A percentile compares a stretch with the other conserved stretches of the same genome.
phyloP scores from a whole-genome alignment of 768 basidiomycete species.

The Rubroboletus pulcherrimus region DNA sequence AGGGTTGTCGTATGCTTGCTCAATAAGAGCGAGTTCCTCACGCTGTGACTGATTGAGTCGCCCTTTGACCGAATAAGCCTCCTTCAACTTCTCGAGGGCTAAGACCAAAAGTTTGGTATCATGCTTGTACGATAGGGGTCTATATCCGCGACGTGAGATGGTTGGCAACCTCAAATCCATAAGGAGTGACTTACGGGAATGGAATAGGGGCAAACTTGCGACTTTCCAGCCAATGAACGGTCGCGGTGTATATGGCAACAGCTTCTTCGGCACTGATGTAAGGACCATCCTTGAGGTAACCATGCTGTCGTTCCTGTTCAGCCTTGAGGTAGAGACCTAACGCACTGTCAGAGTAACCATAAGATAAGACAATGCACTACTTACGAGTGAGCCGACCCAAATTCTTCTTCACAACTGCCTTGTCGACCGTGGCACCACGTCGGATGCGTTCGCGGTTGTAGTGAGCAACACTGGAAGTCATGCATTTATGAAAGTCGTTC shows the following conservation, averaged over 20 bases:
- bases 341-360: constrained; percentile 2
- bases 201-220: constrained; percentile 98
- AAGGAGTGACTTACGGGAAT: constrained; percentile 67
- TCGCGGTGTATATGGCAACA: constrained; percentile 97
- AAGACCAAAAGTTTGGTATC: constrained; percentile 97
- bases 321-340: constrained; percentile 91
- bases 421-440: constrained; percentile 95
- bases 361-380: constrained; percentile 19
- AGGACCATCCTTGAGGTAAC: constrained; percentile 97
- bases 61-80: constrained; percentile 97
- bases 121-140: constrained; percentile 96
- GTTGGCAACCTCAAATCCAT: not conserved
- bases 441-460: constrained; percentile 98
- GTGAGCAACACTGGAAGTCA: constrained; percentile 73
- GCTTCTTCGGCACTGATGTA: constrained; percentile 99
- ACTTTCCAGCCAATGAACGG: constrained; percentile 98
- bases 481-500: not conserved
- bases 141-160: constrained; percentile 24
- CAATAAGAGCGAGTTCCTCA: constrained; percentile 95
- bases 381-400: constrained; percentile 92
- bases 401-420: constrained; percentile 99
- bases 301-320: constrained; percentile 98
- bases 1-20: constrained; percentile 99
- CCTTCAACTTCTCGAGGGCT: constrained; percentile 96
- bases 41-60: constrained; percentile 97